phyloP scores from a whole-genome alignment of 2,329 filamentous ascomycete genomes.

The Colletotrichum lentis region DNA sequence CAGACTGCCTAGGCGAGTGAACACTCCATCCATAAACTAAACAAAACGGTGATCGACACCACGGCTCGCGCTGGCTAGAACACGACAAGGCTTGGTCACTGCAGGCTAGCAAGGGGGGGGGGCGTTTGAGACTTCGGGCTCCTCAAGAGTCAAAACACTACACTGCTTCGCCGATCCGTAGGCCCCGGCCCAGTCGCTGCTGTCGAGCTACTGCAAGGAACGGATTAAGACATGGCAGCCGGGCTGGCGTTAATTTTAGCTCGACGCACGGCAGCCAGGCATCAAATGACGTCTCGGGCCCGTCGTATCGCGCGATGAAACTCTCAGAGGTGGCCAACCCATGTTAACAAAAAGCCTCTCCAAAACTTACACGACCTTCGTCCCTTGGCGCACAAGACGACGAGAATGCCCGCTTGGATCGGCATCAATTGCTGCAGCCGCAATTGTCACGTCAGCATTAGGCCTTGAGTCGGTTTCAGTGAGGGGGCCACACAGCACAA shows the following conservation, averaged over 20 bases:
- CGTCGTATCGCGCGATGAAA: not conserved
- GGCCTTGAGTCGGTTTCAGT: not conserved
- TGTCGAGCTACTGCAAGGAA: conserved; percentile 10
- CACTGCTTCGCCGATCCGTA: conserved; percentile 18
- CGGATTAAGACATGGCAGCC: not conserved
- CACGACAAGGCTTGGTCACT: conserved; percentile 5
- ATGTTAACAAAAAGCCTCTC: not conserved
- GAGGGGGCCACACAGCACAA: not conserved
- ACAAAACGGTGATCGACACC: conserved; percentile 10
- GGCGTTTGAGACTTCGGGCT: not conserved
- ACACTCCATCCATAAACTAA: not conserved
- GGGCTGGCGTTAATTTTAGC: not conserved
- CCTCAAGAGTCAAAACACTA: not conserved
- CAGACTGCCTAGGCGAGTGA: not conserved
- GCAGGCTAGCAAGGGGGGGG: not conserved
- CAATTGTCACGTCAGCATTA: not conserved
- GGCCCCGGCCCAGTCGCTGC: conserved; percentile 9
- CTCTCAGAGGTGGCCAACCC: too few species aligned
- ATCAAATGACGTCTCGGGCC: not conserved
- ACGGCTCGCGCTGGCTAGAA: conserved; percentile 11
- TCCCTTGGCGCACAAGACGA: not conserved
- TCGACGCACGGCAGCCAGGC: not conserved
- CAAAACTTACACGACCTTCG: not conserved
- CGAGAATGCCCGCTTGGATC: not conserved
- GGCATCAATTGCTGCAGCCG: not conserved